Evolutionary conservation across 2,329 filamentous ascomycete species (phyloP), one percentile per base, ranked within the genome.

Genomic region (Ambrosiella beaveri): DNA sequence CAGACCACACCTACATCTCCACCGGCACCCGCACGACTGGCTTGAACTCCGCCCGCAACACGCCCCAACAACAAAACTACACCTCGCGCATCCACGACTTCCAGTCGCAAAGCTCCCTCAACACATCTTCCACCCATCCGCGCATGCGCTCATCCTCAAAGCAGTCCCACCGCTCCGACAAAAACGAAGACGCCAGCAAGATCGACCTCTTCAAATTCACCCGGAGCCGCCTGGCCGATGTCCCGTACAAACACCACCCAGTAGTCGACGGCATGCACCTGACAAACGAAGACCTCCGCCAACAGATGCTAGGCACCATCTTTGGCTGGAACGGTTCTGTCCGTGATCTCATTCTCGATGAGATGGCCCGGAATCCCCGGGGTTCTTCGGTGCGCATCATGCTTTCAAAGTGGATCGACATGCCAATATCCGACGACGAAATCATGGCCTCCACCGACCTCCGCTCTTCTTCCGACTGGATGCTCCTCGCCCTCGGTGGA

Each of bases 381-480:
- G 85, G 86, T 6, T 91, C 88, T 4, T 79, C 87, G 1, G 85
- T 81, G 62, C 82, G 86, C 11, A 86, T 97, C 56, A 76, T 97
- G 44, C 77, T 98, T 3, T 79, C 88, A 1, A 95, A 94, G 69
- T 98, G 93, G 93, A 78, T 98, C 0, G 89, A 90, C 12, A 86
- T 95, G 62, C 81, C 88, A 41, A 54, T 55, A 0, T 83, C 88
- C 60, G 78, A 84, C 0, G 88, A 95, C 65, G 78, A 88, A 45
- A 86, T 95, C 79, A 78, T 82, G 9, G 81, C 86, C 1, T 86
- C 81, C 49, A 85, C 88, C 0, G 82, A 91, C 63, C 85, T 87
- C n/a, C 90, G 93, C 78, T 91, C 88, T 8, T 88, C 86, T 1
- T 87, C 88, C 0, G 93, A 97, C 69, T 98, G 93, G 93, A 96